phyloP scores from a whole-genome alignment of 2,329 filamentous ascomycete genomes.

The Endothia cerciana region DNA sequence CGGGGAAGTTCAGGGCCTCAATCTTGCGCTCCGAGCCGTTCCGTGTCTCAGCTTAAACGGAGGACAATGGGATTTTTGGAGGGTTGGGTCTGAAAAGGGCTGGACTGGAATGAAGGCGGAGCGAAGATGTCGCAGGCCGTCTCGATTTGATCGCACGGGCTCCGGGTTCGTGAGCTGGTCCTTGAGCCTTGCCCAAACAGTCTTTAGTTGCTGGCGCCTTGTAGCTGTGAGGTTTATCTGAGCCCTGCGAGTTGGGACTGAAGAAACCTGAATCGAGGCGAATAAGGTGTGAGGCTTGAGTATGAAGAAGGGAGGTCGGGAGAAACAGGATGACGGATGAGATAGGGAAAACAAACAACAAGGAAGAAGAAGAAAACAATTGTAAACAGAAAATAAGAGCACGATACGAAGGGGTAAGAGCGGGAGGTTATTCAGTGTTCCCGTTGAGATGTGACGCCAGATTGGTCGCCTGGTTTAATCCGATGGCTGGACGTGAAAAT shows the following conservation, averaged over 20 bases:
- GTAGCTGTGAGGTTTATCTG: background rate
- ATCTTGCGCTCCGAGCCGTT: slow-evolving; percentile 12
- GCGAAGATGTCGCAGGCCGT: background rate
- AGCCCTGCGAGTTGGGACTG: background rate
- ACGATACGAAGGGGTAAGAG: background rate
- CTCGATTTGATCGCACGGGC: background rate
- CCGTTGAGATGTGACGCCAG: slow-evolving; percentile 18
- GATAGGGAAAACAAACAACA: background rate
- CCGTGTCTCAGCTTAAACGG: slow-evolving; percentile 24
- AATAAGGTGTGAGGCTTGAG: slow-evolving; percentile 4
- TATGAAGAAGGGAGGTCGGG: slow-evolving; percentile 5
- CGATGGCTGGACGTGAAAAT: slow-evolving; percentile 23
- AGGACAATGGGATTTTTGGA: background rate
- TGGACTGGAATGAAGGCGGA: slow-evolving; percentile 10
- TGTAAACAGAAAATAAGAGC: background rate
- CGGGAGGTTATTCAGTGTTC: slow-evolving; percentile 9
- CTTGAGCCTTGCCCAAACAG: background rate
- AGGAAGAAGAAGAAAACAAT: background rate
- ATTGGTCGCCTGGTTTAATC: slow-evolving; percentile 18
- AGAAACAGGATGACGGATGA: background rate
- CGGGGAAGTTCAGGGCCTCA: background rate
- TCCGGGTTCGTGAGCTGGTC: background rate
- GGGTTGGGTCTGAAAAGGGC: background rate
- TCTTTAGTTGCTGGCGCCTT: background rate
- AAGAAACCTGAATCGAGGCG: background rate